These are phyloP conservation scores for Trichoderma sp. DNA, from an alignment of 2,329 filamentous ascomycete species.

Conservation along the genomic window DNA sequence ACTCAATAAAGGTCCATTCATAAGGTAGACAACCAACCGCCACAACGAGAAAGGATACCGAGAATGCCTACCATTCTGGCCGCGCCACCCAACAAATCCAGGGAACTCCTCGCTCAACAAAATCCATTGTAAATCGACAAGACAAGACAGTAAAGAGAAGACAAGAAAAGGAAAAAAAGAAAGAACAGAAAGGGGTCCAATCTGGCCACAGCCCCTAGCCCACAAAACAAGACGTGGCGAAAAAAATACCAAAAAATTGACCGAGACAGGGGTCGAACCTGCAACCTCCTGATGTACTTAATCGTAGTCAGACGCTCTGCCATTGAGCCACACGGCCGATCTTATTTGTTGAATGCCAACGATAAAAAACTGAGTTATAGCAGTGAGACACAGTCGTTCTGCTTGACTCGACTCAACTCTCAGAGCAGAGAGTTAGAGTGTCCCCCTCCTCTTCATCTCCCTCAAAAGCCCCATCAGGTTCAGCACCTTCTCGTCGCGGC, in stretches of 20 bases:
- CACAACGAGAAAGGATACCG: not conserved
- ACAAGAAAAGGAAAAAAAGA: not conserved
- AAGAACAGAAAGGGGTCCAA: not conserved
- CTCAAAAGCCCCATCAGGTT: constrained; percentile 27
- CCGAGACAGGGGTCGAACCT: constrained; percentile 29
- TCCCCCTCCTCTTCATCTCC: constrained; percentile 30
- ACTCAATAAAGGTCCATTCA: not conserved
- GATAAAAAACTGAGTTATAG: not conserved
- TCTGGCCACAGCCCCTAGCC: not conserved
- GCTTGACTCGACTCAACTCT: too few species aligned
- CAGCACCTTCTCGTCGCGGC: constrained; percentile 31
- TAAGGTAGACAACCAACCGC: not conserved
- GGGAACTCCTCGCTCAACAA: constrained; percentile 20
- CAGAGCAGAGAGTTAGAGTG: not conserved
- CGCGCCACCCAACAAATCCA: not conserved
- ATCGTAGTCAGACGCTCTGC: constrained; percentile 29
- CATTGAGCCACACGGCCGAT: constrained; percentile 27
- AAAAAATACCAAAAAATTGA: constrained; percentile 22
- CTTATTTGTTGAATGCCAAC: not conserved
- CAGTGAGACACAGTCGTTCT: not conserved
- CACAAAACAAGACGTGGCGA: not conserved
- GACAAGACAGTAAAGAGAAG: not conserved
- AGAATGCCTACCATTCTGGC: not conserved
- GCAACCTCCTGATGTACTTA: constrained; percentile 27
- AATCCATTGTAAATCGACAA: not conserved